Base-by-base conservation (phyloP, 192 early-diverging fungal species). In the Paraglomus brasilianum region DNA sequence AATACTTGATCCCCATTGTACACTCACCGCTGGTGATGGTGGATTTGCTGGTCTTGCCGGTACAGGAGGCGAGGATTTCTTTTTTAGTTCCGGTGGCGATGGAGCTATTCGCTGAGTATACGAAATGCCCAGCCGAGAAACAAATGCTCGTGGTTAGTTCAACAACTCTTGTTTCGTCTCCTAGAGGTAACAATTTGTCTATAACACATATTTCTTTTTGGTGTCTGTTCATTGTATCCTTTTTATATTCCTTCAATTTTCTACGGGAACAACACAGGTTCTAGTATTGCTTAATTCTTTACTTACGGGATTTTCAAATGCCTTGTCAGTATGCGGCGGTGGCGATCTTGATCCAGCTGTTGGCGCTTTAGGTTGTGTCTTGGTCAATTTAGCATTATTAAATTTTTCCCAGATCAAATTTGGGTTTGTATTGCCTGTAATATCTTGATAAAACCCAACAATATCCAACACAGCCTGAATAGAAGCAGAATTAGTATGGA, bases 381-480 rank as follows among this genome's bases (percentile, higher is more conserved):
- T 24, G 17, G 60, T n/a, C 9, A 49, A 21, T 70, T 56, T 71
- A 22, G 69, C 61, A 36, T 69, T 65, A 42, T 73, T 79, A 62
- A 79, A 78, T 66, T 85, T 85, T 11, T 78, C 70, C 81, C 81
- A 85, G 38, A 85, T 76, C 11, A 59, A 65, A 58, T 83, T 74
- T 47, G 64, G 71, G 22, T 71, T 70, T 36, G 75, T 80, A 13
- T 70, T 75, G 39, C 75, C 72, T 44, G 74, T 70, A 7, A 69
- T 82, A 50, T 93, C 91, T 70, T 86, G 86, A 80, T 92, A 93
- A 72, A 93, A 93, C 69, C 86, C 85, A 78, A 93, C 89, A 53
- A 91, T 86, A 71, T 93, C 91, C 41, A 92, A 80, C 15, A 93
- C 88, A 15, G 91, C 91, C 80, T 83, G 73, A 59, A 39, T 47